Evolutionary conservation across 495 filamentous ascomycete species (phyloP).

Genomic region (Penicillium ochrochloron): DNA sequence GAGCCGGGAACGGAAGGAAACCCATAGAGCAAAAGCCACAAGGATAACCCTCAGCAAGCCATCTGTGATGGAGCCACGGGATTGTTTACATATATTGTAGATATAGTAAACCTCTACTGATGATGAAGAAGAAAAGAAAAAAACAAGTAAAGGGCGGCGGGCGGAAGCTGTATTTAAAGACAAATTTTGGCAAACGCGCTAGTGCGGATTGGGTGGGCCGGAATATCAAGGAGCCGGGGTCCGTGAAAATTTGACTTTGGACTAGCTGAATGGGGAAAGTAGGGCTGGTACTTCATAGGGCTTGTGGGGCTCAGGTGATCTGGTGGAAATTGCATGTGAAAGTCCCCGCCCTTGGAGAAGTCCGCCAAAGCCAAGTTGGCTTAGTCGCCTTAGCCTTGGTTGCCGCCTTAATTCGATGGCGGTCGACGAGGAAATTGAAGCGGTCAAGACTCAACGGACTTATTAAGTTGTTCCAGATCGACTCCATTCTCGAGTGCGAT

Average conservation of each 20-base stretch:
- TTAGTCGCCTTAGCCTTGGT: conserved; percentile 3
- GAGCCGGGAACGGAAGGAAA: conserved; percentile 56
- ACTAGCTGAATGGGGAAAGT: conserved; percentile 3
- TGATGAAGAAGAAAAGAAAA: conserved; percentile 49
- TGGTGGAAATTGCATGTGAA: conserved; percentile 16
- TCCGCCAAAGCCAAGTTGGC: not conserved
- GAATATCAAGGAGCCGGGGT: conserved; percentile 15
- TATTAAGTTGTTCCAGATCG: not conserved
- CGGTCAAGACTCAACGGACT: conserved; percentile 1
- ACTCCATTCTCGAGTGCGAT: not conserved
- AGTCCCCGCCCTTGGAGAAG: not conserved
- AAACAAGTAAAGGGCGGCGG: conserved; percentile 29
- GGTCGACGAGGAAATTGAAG: not conserved
- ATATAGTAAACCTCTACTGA: conserved; percentile 56
- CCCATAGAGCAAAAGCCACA: conserved; percentile 47
- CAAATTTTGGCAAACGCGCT: conserved; percentile 24
- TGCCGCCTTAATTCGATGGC: not conserved
- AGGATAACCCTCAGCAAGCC: conserved; percentile 57
- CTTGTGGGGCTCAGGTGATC: conserved; percentile 14
- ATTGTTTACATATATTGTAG: conserved; percentile 45
- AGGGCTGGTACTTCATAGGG: conserved; percentile 18
- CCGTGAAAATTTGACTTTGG: not conserved
- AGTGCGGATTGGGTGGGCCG: conserved; percentile 32
- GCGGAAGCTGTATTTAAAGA: conserved; percentile 32
- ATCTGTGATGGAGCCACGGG: conserved; percentile 48